A percentile compares a stretch with the other conserved stretches of the same genome.
Evolutionary conservation across 441 rosid species (phyloP).

Genomic region (Syzygium malaccense): DNA sequence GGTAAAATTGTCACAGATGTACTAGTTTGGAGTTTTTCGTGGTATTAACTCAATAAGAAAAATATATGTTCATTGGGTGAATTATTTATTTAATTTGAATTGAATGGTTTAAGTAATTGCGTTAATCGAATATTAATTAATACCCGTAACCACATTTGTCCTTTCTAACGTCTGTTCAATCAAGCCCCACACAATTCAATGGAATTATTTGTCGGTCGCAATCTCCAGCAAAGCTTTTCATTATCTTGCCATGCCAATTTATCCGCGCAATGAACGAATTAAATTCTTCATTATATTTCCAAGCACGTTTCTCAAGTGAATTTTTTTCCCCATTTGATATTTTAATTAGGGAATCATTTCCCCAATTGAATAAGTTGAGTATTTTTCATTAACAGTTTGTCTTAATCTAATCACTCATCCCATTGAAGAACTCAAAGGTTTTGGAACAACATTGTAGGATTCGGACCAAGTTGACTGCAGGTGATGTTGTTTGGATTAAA

Average conservation of each 20-base stretch:
- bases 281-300: neutral
- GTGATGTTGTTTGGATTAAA: neutral
- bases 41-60: neutral
- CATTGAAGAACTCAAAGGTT: neutral
- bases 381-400: neutral
- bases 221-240: neutral
- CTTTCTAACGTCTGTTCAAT: neutral
- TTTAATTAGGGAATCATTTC: neutral
- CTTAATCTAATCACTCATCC: neutral
- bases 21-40: too few relatives aligned
- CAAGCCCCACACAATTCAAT: neutral
- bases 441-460: neutral
- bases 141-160: neutral
- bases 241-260: neutral
- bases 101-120: neutral
- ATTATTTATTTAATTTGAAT: neutral
- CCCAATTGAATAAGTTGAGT: neutral
- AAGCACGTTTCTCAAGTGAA: neutral
- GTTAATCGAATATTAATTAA: neutral
- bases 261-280: neutral
- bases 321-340: neutral
- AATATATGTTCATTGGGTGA: neutral
- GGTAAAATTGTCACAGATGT: too few relatives aligned
- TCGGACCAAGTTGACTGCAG: neutral
- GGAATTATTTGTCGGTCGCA: neutral